Base-by-base conservation (phyloP, 2,329 filamentous ascomycete species). In the Paraphoma sp. region DNA sequence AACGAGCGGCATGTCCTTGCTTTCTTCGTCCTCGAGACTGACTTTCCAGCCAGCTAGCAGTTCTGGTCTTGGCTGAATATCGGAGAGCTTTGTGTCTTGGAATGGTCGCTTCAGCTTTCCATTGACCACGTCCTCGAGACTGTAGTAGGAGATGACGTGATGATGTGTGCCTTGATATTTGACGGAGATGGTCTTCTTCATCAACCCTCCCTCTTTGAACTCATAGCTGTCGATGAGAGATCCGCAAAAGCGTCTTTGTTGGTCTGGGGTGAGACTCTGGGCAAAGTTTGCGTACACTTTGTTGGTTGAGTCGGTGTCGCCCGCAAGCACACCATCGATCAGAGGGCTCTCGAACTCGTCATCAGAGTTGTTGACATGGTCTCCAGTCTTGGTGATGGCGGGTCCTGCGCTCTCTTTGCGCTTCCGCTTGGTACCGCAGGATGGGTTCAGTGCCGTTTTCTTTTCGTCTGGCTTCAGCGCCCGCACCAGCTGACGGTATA, bases 141-240 rank as follows among this genome's bases (percentile, higher is more conserved):
- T 91, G 79, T 97, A 97, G 74, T 97, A 97, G 14, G 90, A 93
- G 41, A 97, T 92, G 49, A 97, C 80, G 69, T 96, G 93, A 69
- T 96, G 93, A 2, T 87, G 88, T 2, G 93, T 85, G 2, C 89
- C 89, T 28, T 89, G 84, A 48, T 89, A 87, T 2, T 85, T 87
- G 40, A 97, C 86, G 66, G 89, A 94, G 76, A 97, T 93, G 0
- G 93, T 97, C 81, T 97, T 97, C 83, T 97, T 97, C 60, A 97
- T 86, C 41, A 97, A 79, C 0, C 93, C 93, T 1, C 87, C 85
- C 12, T 87, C 82, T 70, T 95, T 95, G 83, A 97, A 97, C 31
- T 88, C 87, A 68, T 97, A 97, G 0, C 90, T 93, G 76, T 96
- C 93, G n/a, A 94, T 86, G 11, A 97, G 82, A 0, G 92, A 96